Evolutionary conservation across 441 rosid genomes (phyloP).

Genomic region (Pelargonium fulgidum): DNA sequence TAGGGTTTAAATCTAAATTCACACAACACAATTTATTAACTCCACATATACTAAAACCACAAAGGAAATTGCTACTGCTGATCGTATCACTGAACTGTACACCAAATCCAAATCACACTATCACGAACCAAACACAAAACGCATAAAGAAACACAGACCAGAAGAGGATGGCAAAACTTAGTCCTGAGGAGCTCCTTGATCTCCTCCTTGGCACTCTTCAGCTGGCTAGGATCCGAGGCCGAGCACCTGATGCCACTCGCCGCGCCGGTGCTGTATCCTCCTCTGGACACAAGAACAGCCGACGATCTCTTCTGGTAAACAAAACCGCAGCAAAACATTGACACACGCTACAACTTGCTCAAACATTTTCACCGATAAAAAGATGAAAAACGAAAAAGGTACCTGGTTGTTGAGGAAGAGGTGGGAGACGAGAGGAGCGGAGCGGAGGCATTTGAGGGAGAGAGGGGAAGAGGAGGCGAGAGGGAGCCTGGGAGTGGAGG

Average conservation of each 20-base stretch:
- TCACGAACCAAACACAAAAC: background rate
- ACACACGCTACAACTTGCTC: background rate
- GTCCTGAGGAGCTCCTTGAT: slow-evolving; percentile 66
- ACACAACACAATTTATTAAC: too few relatives aligned
- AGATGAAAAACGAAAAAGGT: background rate
- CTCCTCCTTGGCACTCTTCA: slow-evolving; percentile 81
- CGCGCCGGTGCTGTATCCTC: slow-evolving; percentile 34
- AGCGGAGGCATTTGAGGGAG: slow-evolving; percentile 41
- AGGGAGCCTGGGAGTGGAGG: slow-evolving; percentile 25
- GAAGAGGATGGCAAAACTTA: slow-evolving; percentile 71
- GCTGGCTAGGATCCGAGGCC: slow-evolving; percentile 72
- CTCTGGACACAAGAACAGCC: slow-evolving; percentile 22
- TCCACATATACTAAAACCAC: too few relatives aligned
- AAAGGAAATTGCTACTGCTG: too few relatives aligned
- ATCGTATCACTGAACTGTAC: too few relatives aligned
- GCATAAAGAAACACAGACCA: slow-evolving; percentile 33
- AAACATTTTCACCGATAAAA: background rate
- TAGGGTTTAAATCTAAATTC: too few relatives aligned
- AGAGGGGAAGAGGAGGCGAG: slow-evolving; percentile 26
- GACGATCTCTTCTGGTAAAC: slow-evolving; percentile 34
- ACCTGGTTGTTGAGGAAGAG: slow-evolving; percentile 38
- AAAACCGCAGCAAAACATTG: background rate
- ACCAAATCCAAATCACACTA: background rate
- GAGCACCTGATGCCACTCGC: slow-evolving; percentile 37
- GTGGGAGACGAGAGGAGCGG: slow-evolving; percentile 35